These are phyloP conservation scores for Boletus vermiculosoides DNA, from an alignment of 768 basidiomycete genomes.

Conservation along the genomic window DNA sequence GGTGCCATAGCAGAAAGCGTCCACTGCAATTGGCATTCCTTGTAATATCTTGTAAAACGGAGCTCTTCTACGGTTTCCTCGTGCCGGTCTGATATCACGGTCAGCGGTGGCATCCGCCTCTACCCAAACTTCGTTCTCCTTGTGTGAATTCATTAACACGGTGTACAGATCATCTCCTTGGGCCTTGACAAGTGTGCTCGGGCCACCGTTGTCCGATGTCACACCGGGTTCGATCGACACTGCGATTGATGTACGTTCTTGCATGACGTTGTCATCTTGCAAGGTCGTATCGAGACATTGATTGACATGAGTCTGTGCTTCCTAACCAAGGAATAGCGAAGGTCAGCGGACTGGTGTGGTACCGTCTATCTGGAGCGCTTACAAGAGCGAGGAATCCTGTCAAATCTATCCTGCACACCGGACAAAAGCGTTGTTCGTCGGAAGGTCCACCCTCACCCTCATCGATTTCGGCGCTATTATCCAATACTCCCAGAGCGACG, in stretches of 20 bases:
- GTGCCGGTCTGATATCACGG: conserved; percentile 44
- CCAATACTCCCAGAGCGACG: conserved; percentile 32
- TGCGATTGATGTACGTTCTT: background rate
- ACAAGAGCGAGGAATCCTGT: conserved; percentile 14
- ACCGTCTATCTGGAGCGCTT: conserved; percentile 25
- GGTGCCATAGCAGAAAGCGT: conserved; percentile 91
- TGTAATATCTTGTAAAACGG: conserved; percentile 96
- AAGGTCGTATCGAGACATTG: conserved; percentile 46
- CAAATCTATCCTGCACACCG: conserved; percentile 25
- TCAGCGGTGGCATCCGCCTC: conserved; percentile 62
- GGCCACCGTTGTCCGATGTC: background rate
- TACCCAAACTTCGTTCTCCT: conserved; percentile 83
- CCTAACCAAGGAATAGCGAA: conserved; percentile 34
- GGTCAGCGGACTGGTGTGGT: background rate
- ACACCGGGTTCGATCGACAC: background rate
- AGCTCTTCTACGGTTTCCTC: conserved; percentile 63
- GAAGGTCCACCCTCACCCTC: conserved; percentile 21
- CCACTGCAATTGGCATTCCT: conserved; percentile 98
- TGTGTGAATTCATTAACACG: conserved; percentile 84
- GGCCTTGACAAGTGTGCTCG: background rate
- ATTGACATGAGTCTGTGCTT: conserved; percentile 55
- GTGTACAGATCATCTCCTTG: conserved; percentile 54
- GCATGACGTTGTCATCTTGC: background rate
- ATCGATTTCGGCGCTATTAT: conserved; percentile 21
- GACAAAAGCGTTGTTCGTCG: conserved; percentile 19